These are phyloP conservation scores for Arthrobotrys conoides DNA, from an alignment of 2,329 filamentous ascomycete genomes.

Conservation along the genomic window DNA sequence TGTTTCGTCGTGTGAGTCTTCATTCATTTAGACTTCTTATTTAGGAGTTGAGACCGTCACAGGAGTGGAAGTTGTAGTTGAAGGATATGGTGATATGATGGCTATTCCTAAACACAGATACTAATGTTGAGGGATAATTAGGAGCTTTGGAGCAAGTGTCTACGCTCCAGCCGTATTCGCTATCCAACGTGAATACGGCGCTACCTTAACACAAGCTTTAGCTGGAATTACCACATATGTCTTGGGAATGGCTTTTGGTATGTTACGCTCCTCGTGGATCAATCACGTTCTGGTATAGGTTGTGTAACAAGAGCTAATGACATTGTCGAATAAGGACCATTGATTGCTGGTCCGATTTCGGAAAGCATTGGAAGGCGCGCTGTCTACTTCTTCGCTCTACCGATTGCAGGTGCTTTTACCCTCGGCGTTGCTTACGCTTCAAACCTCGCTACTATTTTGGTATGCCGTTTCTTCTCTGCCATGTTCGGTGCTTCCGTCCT, in stretches of 20 bases:
- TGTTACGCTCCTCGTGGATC: neutral
- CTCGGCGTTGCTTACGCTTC: slow-evolving; percentile 63
- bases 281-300: neutral
- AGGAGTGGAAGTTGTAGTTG: neutral
- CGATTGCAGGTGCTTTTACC: slow-evolving; percentile 63
- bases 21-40: neutral
- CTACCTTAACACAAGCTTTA: slow-evolving; percentile 31
- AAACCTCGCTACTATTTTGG: slow-evolving; percentile 63
- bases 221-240: slow-evolving; percentile 54
- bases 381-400: slow-evolving; percentile 64
- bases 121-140: slow-evolving; percentile 16
- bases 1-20: slow-evolving; percentile 57
- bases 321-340: slow-evolving; percentile 56
- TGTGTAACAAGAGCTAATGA: neutral
- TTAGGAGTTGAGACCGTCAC: no score
- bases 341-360: slow-evolving; percentile 61
- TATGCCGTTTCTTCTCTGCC: slow-evolving; percentile 68
- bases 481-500: slow-evolving; percentile 68
- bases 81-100: neutral
- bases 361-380: slow-evolving; percentile 61
- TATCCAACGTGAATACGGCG: slow-evolving; percentile 37
- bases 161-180: slow-evolving; percentile 55
- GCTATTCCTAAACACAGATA: neutral
- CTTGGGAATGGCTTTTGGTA: slow-evolving; percentile 58
- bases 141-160: slow-evolving; percentile 57